Conservation (phyloP, 2,329 filamentous ascomycete genomes). For the Hymenoscyphus occultus region DNA sequence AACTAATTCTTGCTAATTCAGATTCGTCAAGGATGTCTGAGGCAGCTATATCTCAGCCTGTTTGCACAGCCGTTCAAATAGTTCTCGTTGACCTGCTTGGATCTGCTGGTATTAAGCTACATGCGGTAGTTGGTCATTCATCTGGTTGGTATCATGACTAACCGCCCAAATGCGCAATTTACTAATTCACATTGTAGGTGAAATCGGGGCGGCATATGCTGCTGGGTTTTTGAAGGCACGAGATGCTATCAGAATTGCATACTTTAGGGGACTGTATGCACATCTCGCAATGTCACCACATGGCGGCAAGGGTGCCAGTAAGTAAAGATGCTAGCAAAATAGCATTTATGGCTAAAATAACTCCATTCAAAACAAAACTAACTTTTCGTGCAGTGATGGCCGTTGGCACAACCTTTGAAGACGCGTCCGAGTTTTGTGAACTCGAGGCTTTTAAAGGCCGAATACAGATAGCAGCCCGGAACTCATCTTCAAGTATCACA, state of each 20-base stretch:
- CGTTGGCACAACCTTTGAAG: slow-evolving; percentile 19
- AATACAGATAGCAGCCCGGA: slow-evolving; percentile 35
- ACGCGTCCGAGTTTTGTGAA: slow-evolving; percentile 12
- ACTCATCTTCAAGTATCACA: slow-evolving; percentile 29
- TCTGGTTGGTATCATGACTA: slow-evolving; percentile 17
- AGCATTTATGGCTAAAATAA: background rate
- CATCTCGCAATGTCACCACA: slow-evolving; percentile 26
- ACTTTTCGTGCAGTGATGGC: slow-evolving; percentile 22
- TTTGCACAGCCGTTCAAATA: slow-evolving; percentile 48
- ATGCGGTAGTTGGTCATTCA: slow-evolving; percentile 44
- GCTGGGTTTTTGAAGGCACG: slow-evolving; percentile 33
- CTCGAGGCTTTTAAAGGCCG: slow-evolving; percentile 11
- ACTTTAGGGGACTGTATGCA: slow-evolving; percentile 33
- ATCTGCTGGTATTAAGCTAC: slow-evolving; percentile 40
- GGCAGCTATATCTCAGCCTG: slow-evolving; percentile 36
- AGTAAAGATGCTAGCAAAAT: background rate
- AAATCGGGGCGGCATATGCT: slow-evolving; percentile 47
- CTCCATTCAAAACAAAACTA: too few relatives aligned
- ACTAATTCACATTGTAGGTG: slow-evolving; percentile 33
- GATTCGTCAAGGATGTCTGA: slow-evolving; percentile 39
- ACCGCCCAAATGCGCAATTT: too few relatives aligned
- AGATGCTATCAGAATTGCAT: slow-evolving; percentile 28
- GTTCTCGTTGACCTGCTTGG: slow-evolving; percentile 42
- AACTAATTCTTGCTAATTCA: slow-evolving; percentile 28
- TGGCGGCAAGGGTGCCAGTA: too few relatives aligned